Conservation (phyloP, 2,329 filamentous ascomycete genomes). For the Clonostachys rosea region DNA sequence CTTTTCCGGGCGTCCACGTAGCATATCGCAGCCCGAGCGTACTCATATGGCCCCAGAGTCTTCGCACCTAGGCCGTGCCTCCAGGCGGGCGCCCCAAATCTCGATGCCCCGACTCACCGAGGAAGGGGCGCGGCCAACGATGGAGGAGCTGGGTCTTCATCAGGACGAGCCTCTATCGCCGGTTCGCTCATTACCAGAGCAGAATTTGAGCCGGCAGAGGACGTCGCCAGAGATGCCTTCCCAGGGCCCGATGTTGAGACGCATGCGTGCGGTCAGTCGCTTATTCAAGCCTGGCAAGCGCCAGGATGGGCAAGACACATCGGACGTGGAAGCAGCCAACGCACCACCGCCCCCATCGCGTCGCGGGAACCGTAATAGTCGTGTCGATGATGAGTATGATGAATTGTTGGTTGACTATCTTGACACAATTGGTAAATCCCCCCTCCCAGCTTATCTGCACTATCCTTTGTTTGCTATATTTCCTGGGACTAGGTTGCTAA, state of each 20-base stretch:
- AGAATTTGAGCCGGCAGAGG: conserved; percentile 1
- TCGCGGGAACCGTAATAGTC: too few species aligned
- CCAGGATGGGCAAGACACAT: conserved; percentile 1
- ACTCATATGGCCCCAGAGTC: conserved; percentile 11
- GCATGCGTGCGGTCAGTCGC: conserved; percentile 14
- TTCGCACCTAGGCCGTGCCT: conserved; percentile 15
- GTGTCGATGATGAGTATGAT: conserved; percentile 24
- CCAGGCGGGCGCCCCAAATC: conserved; percentile 20
- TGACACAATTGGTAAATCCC: conserved; percentile 28
- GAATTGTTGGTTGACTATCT: conserved; percentile 32
- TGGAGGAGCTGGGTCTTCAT: conserved; percentile 22
- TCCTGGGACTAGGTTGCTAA: not conserved
- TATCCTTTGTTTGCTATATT: not conserved
- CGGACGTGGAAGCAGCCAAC: not conserved
- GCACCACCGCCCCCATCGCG: too few species aligned
- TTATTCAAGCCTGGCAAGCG: conserved; percentile 17
- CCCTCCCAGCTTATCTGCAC: too few species aligned
- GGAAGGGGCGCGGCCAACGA: conserved; percentile 26
- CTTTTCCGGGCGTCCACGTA: conserved; percentile 17
- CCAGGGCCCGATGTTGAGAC: conserved; percentile 4
- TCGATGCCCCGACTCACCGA: conserved; percentile 32
- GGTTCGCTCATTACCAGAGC: conserved; percentile 15
- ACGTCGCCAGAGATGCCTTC: not conserved
- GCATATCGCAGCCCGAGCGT: conserved; percentile 25
- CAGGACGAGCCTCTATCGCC: conserved; percentile 13